Conservation (phyloP, 371 early-diverging fungal species). For the Chytridiales sp. region DNA sequence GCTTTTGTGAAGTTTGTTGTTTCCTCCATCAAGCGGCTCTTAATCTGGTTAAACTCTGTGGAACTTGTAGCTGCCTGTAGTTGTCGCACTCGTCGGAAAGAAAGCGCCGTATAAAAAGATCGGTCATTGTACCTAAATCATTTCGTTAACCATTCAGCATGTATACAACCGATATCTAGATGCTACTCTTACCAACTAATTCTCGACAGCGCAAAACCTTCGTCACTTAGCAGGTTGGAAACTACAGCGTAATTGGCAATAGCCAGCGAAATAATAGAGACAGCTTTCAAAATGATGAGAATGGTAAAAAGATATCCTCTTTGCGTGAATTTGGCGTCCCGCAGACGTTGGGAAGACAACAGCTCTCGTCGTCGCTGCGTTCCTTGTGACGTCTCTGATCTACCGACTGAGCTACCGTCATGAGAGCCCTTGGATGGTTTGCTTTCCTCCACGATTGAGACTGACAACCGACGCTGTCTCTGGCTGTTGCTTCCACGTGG, state of each 20-base stretch:
- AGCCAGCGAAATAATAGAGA: no score
- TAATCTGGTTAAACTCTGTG: neutral
- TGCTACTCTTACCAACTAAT: neutral
- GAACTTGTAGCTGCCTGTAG: neutral
- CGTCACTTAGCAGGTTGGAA: neutral
- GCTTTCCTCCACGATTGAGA: neutral
- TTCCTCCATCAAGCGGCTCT: neutral
- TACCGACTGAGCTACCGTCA: no score
- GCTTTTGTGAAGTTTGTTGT: conserved; percentile 1
- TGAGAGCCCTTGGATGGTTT: neutral
- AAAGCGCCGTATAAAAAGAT: neutral
- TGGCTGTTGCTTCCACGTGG: no score
- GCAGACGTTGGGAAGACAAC: no score
- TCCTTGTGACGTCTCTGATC: no score
- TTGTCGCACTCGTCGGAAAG: neutral
- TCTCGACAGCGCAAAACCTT: neutral
- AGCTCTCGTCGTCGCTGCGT: no score
- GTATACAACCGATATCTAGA: no score
- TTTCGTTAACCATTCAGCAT: neutral
- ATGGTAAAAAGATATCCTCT: neutral
- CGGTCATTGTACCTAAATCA: neutral
- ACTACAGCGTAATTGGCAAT: no score
- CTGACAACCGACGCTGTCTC: no score
- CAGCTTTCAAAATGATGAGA: neutral
- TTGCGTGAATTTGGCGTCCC: no score